These are phyloP conservation scores for Friedmanniomyces simplex DNA, from an alignment of 495 filamentous ascomycete genomes.

Conservation along the genomic window DNA sequence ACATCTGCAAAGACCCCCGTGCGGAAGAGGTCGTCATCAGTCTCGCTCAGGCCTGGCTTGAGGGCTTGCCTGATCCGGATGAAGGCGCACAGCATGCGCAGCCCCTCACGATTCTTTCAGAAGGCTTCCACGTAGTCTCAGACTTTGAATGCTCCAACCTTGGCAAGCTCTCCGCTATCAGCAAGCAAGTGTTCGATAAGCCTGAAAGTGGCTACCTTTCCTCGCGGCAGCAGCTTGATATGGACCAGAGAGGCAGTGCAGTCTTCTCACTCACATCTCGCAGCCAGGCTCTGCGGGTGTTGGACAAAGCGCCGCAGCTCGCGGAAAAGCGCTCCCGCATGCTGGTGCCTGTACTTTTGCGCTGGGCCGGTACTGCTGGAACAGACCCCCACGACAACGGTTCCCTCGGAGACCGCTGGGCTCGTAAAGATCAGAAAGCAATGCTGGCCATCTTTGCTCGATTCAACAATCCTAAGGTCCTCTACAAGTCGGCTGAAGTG, in stretches of 20 bases:
- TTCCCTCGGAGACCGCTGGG: constrained; percentile 38
- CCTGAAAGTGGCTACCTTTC: constrained; percentile 9
- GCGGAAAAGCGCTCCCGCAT: constrained; percentile 78
- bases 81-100: background rate
- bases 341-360: constrained; percentile 75
- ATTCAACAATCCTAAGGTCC: constrained; percentile 72
- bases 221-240: constrained; percentile 36
- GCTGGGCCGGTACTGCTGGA: constrained; percentile 45
- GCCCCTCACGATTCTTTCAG: constrained; percentile 5
- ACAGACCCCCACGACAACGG: constrained; percentile 17
- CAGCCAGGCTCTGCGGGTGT: constrained; percentile 66
- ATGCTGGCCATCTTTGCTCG: constrained; percentile 73
- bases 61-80: constrained; percentile 34
- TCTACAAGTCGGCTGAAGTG: constrained; percentile 70
- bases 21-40: constrained; percentile 59
- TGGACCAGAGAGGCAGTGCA: constrained; percentile 40
- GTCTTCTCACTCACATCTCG: constrained; percentile 30
- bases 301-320: constrained; percentile 58
- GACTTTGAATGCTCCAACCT: constrained; percentile 80
- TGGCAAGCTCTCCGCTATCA: constrained; percentile 25
- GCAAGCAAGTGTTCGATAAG: constrained; percentile 15
- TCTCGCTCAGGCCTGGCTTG: constrained; percentile 72
- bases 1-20: constrained; percentile 53
- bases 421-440: constrained; percentile 65
- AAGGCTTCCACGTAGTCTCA: constrained; percentile 28